Base-by-base conservation (phyloP, 148 eudicot genomes). In the Silene latifolia region DNA sequence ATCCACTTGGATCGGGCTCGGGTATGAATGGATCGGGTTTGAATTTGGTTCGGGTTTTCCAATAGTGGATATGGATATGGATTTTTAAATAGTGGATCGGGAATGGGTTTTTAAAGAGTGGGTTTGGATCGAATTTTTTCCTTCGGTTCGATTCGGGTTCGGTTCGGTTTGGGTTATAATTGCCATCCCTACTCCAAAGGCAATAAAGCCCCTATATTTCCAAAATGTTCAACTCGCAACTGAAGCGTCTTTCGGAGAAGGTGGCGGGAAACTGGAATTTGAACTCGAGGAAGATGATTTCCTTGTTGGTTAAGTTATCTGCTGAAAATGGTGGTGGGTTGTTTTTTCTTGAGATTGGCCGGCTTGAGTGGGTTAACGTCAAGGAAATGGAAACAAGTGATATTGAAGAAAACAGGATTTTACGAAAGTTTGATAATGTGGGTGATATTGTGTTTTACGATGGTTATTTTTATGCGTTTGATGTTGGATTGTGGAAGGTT, bases 261-360 rank as follows among this genome's bases (percentile, higher is more conserved):
- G 44, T 71, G 7, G 76, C 59, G n/a, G 67, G 76, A 5, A 24
- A 42, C 0, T 73, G 67, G 54, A 21, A 73, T 61, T 21, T 73
- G 3, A 60, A 42, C 1, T 39, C 67, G 5, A 8, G 0, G 9
- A 5, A 32, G 12, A 1, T 32, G 1, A 21, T 60, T 21, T 67
- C 67, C 8, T 13, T 73, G 8, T 60, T 73, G 25, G 76, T 29
- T 11, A 60, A 42, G 18, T n/a, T 59, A 5, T 21, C 17, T 18
- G 29, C n/a, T 0, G 15, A 11, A 12, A 47, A 4, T 19, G 56
- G 46, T 4, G 66, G 27, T 0, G 56, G 24, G 20, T 58, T 29
- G 18, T 32, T 9, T n/a, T 20, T 29, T 15, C 14, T n/a, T 1
- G 12, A 2, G 13, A 4, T 32, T 32, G 56, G 27, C 44, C 17